Evolutionary conservation across 129 eudicot genomes (phyloP), one percentile per base, ranked within the genome.

Genomic region (Cynara cardunculus): DNA sequence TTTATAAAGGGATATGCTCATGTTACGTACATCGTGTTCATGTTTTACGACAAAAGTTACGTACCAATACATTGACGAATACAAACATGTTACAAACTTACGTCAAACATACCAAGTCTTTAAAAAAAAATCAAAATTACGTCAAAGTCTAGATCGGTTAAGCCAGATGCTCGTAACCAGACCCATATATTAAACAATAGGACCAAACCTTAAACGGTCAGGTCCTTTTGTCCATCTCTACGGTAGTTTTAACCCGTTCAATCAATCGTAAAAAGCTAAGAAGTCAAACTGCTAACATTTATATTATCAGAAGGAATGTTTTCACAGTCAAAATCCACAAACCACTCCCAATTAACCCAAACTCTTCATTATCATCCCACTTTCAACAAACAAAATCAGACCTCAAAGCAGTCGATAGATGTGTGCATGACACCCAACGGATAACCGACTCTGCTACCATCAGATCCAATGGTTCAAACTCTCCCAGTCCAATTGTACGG

Each of bases 341-440:
- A 21, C 25, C 75, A 49, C 41, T 71, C 13, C 68, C 59, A 32
- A 25, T 67, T 59, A 61, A 53, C 39, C 72, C 65, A 72, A 73
- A 69, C 26, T 46, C 22, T 7, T 46, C 46, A 21, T 81, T 46
- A 16, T 6, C 71, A 75, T 70, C 79, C 39, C 80, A 59, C 76
- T 62, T 80, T 89, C 74, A 93, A 79, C 94, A 92, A 19, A 92
- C 97, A 24, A 92, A 91, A 80, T 93, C 89, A 11, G 89, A 91
- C 89, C 91, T 87, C 25, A 93, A 79, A 16, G 97, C 82, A 25
- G 93, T 88, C 11, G 94, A 85, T 13, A 93, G 89, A 78, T 87
- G 85, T 0, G 97, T 91, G 88, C 98, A 93, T 12, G 98, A 93
- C 7, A 92, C 94, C 98, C 97, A 91, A 6, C 97, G 87, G 25